Evolutionary conservation across 106 monocot species (phyloP).

Genomic region (Alisma plantagoaquatica): DNA sequence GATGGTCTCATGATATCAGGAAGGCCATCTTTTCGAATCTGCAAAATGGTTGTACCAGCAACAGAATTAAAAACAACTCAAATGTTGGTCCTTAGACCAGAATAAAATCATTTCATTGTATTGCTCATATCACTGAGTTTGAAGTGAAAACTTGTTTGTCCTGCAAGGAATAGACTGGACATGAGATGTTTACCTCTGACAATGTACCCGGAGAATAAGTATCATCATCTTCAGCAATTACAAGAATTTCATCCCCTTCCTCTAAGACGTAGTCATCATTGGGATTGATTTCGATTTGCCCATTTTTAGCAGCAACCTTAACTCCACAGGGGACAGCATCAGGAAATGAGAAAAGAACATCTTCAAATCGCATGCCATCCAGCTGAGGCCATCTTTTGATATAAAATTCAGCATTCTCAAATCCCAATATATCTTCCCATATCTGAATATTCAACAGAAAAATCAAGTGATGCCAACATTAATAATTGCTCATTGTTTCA

Average conservation of each 20-base stretch:
- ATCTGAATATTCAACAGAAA: constrained; percentile 72
- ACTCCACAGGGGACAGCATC: constrained; percentile 96
- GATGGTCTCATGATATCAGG: constrained; percentile 49
- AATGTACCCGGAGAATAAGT: constrained; percentile 62
- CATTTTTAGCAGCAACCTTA: constrained; percentile 64
- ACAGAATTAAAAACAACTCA: constrained; percentile 5
- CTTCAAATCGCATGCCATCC: constrained; percentile 66
- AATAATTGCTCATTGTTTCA: too few species aligned
- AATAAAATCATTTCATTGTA: too few species aligned
- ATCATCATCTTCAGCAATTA: constrained; percentile 96
- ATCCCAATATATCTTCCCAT: constrained; percentile 98
- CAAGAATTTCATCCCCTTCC: constrained; percentile 93
- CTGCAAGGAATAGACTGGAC: not conserved
- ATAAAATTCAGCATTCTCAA: constrained; percentile 98
- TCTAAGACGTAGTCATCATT: constrained; percentile 65
- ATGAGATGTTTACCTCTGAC: constrained; percentile 37
- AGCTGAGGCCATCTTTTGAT: constrained; percentile 87
- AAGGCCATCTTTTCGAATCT: constrained; percentile 46
- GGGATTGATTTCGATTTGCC: constrained; percentile 80
- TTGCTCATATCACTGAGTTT: too few species aligned
- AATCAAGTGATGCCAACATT: too few species aligned
- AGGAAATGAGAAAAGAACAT: constrained; percentile 74
- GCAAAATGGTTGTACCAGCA: too few species aligned
- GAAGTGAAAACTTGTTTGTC: too few species aligned
- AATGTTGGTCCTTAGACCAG: not conserved